A percentile compares a stretch with the other conserved stretches of the same genome.
Conservation (phyloP, 2,329 filamentous ascomycete genomes). For the Colletotrichum lini region DNA sequence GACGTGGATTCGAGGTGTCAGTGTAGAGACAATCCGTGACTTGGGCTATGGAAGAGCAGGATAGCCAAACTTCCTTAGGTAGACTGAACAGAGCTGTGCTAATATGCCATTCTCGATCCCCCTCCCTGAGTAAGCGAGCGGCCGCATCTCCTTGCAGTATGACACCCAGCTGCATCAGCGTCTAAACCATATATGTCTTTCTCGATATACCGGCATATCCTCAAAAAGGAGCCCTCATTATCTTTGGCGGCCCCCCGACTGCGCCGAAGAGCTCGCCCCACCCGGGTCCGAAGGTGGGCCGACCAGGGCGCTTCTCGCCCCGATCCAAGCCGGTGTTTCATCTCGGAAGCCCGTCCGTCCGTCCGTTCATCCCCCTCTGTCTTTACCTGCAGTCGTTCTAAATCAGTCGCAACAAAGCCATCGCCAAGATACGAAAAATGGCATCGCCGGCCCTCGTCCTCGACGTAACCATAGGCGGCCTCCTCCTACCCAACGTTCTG, state of each 20-base stretch:
- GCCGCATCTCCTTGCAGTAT: too few species aligned
- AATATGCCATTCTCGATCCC: too few species aligned
- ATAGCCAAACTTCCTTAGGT: not conserved
- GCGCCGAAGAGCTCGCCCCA: not conserved
- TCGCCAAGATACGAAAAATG: not conserved
- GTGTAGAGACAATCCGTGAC: not conserved
- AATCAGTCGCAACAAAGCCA: not conserved
- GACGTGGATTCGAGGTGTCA: not conserved
- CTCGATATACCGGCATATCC: too few species aligned
- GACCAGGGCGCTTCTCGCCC: not conserved
- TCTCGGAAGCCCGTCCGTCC: constrained; percentile 20
- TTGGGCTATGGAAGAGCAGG: not conserved
- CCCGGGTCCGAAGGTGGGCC: not conserved
- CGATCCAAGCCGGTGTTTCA: constrained; percentile 26
- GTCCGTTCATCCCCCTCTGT: not conserved
- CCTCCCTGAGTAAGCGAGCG: too few species aligned
- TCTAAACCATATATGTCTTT: too few species aligned
- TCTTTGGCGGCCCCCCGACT: not conserved
- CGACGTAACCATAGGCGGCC: too few species aligned
- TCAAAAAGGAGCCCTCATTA: not conserved
- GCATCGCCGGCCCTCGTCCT: too few species aligned
- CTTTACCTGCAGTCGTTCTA: not conserved
- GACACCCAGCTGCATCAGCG: too few species aligned
- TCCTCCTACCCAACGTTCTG: not conserved
- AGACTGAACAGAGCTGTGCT: too few species aligned